Conservation (phyloP, 1,284 basidiomycete genomes). For the Cystobasidium sp. region DNA sequence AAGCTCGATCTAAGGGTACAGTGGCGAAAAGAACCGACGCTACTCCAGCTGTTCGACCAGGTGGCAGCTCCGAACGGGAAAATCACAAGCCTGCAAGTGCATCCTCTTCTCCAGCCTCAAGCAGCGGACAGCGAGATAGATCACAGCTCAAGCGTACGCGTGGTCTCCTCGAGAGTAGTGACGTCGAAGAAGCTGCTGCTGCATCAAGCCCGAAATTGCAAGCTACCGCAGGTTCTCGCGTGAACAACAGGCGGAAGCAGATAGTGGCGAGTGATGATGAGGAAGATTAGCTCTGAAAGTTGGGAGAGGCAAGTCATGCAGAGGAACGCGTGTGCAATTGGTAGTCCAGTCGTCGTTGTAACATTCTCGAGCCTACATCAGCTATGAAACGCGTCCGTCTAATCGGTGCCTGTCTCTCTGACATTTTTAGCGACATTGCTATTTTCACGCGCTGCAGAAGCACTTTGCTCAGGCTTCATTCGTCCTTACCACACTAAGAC, state of each 20-base stretch:
- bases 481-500: conserved; percentile 3
- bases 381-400: conserved; percentile 23
- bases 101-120: conserved; percentile 6
- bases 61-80: too few species aligned
- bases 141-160: not conserved
- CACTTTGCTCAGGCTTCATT: not conserved
- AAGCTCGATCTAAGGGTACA: conserved; percentile 9
- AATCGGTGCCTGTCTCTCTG: not conserved
- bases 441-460: not conserved
- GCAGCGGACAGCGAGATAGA: not conserved
- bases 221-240: conserved; percentile 9
- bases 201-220: conserved; percentile 8
- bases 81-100: too few species aligned
- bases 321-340: not conserved
- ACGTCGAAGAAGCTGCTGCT: not conserved
- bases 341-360: conserved; percentile 15
- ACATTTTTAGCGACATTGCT: not conserved
- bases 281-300: conserved; percentile 9
- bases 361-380: conserved; percentile 5
- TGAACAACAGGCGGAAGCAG: not conserved
- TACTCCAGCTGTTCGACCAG: not conserved
- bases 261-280: conserved; percentile 41
- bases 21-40: not conserved
- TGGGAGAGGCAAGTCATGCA: not conserved
- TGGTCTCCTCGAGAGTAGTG: not conserved